A percentile compares a stretch with the other conserved stretches of the same genome.
phyloP scores from a whole-genome alignment of 768 basidiomycete species.

The Mrakia hoshinonis region DNA sequence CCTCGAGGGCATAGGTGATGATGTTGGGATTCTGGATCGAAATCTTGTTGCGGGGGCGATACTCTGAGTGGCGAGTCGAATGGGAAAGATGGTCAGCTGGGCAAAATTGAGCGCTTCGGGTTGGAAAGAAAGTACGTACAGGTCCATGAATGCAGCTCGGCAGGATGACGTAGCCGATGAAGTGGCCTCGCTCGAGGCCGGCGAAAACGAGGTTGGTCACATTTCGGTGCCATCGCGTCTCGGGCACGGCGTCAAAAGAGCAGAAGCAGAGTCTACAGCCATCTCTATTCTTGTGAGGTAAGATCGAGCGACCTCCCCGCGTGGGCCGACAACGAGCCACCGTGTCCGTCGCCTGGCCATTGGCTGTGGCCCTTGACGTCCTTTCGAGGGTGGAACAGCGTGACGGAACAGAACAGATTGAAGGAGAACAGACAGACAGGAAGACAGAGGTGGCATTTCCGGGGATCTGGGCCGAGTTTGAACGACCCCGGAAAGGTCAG shows the following conservation, averaged over 20 bases:
- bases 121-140: not conserved
- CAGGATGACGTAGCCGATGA: conserved; percentile 26
- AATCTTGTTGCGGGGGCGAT: conserved; percentile 8
- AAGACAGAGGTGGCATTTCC: too few species aligned
- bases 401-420: too few species aligned
- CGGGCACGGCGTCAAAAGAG: not conserved
- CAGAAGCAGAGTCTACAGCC: too few species aligned
- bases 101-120: too few species aligned
- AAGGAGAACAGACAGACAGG: too few species aligned
- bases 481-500: too few species aligned
- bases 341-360: too few species aligned
- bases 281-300: too few species aligned
- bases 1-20: conserved; percentile 1
- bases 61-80: too few species aligned
- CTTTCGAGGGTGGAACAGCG: too few species aligned
- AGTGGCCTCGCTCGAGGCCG: conserved; percentile 23
- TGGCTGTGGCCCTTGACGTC: not conserved
- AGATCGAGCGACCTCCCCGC: conserved; percentile 11
- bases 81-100: not conserved
- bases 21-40: conserved; percentile 18
- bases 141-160: conserved; percentile 27
- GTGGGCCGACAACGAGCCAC: too few species aligned
- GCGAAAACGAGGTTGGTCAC: conserved; percentile 20
- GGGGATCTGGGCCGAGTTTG: too few species aligned
- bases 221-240: not conserved